These are phyloP conservation scores for Magnolia changhungtana DNA, from an alignment of 164 flowering plant species.

Conservation along the genomic window DNA sequence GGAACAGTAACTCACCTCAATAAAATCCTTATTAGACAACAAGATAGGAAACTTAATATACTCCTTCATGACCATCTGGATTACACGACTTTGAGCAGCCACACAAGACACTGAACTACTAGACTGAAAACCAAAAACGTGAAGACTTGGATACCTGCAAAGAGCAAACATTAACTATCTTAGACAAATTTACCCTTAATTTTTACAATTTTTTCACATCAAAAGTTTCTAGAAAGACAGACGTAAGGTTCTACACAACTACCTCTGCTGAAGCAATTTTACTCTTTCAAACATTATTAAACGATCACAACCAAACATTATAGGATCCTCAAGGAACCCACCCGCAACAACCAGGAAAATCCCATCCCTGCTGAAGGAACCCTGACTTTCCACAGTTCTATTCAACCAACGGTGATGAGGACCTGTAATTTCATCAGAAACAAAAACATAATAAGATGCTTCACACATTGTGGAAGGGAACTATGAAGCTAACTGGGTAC, in stretches of 20 bases:
- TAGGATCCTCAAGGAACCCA: conserved; percentile 28
- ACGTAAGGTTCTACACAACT: conserved; percentile 7
- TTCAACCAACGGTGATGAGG: conserved; percentile 76
- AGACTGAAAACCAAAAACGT: conserved; percentile 55
- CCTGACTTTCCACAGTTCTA: conserved; percentile 26
- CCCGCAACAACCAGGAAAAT: conserved; percentile 48
- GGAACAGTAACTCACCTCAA: conserved; percentile 42
- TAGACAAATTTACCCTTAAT: not conserved
- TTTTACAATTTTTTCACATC: not conserved
- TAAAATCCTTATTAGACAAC: conserved; percentile 40
- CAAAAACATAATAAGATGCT: not conserved
- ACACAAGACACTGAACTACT: conserved; percentile 26
- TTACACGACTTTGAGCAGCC: conserved; percentile 26
- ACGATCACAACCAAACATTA: conserved; percentile 17
- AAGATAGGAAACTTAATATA: conserved; percentile 70
- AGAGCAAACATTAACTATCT: conserved; percentile 6
- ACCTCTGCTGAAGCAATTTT: conserved; percentile 83
- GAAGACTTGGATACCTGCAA: conserved; percentile 59
- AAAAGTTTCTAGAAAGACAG: conserved; percentile 1
- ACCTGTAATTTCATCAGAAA: conserved; percentile 37
- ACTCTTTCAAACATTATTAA: conserved; percentile 42
- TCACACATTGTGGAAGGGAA: not conserved
- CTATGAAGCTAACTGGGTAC: not conserved
- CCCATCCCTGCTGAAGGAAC: conserved; percentile 33
- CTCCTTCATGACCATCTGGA: conserved; percentile 49